Percentiles rank a stretch among this genome's conserved stretches.
phyloP scores from a whole-genome alignment of 176 grass and related monocot species.

The Puya raimondii region DNA sequence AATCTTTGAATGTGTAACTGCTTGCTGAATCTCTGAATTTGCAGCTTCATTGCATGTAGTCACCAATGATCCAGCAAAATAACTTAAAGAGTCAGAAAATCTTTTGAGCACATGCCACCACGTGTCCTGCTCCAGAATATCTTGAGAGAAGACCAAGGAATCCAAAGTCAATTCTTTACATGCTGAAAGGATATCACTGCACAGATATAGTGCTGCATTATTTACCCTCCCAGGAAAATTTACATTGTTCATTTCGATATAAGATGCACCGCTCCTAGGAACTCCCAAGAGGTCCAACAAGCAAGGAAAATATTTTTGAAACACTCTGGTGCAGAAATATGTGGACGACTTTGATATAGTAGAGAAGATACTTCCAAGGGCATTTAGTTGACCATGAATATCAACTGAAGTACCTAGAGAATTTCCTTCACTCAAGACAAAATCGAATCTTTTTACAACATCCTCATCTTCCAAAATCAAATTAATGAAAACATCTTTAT shows the following conservation, averaged over 20 bases:
- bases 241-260: constrained; percentile 20
- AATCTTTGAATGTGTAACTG: constrained; percentile 6
- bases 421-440: constrained; percentile 31
- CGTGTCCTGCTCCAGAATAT: constrained; percentile 40
- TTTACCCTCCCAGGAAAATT: constrained; percentile 33
- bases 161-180: constrained; percentile 60
- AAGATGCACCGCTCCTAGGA: constrained; percentile 25
- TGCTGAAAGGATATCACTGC: constrained; percentile 67
- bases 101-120: constrained; percentile 61
- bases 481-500: constrained; percentile 62
- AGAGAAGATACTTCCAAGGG: constrained; percentile 63
- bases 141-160: constrained; percentile 27
- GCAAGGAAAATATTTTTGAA: constrained; percentile 61
- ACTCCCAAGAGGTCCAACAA: constrained; percentile 60
- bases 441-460: constrained; percentile 48
- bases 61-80: constrained; percentile 41
- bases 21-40: constrained; percentile 26
- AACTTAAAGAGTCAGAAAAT: constrained; percentile 28
- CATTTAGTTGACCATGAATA: constrained; percentile 39
- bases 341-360: constrained; percentile 51
- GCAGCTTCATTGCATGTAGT: constrained; percentile 14
- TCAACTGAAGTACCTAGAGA: constrained; percentile 25
- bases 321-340: constrained; percentile 63
- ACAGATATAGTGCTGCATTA: constrained; percentile 71
- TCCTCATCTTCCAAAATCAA: constrained; percentile 75